Evolutionary conservation across 176 grass and related monocot species (phyloP).

Genomic region (Paspalum vaginatum): DNA sequence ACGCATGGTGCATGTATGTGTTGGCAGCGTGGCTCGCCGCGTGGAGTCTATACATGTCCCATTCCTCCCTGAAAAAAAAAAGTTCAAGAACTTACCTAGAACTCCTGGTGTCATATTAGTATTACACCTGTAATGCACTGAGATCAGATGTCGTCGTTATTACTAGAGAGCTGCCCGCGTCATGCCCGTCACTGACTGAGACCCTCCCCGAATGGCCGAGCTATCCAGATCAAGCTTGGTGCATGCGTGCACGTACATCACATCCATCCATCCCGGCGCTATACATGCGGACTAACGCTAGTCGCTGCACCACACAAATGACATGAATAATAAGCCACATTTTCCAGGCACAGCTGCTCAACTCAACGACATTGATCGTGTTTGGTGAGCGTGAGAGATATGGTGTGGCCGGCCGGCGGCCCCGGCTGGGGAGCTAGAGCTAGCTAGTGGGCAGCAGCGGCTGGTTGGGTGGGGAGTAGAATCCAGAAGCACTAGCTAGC

Average conservation of each 20-base stretch:
- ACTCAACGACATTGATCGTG: neutral
- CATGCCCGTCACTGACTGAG: neutral
- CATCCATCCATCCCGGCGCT: too few species aligned
- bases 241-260: neutral
- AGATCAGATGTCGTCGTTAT: too few species aligned
- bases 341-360: neutral
- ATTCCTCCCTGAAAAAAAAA: neutral
- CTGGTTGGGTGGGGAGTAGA: constrained; percentile 20
- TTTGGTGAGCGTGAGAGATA: constrained; percentile 6
- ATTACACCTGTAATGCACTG: neutral
- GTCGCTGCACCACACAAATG: neutral
- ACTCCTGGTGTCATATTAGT: neutral
- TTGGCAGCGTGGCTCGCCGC: constrained; percentile 10
- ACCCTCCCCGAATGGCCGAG: neutral
- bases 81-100: neutral
- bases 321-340: neutral
- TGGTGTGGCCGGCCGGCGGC: neutral
- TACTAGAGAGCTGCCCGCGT: neutral
- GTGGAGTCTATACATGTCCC: constrained; percentile 26
- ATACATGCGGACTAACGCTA: neutral
- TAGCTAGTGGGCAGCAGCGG: neutral
- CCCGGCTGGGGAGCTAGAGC: neutral
- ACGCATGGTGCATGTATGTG: neutral
- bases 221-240: neutral
- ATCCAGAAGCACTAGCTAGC: constrained; percentile 38